phyloP scores from a whole-genome alignment of 2,329 filamentous ascomycete genomes.

The Trichophyton benhamiae region DNA sequence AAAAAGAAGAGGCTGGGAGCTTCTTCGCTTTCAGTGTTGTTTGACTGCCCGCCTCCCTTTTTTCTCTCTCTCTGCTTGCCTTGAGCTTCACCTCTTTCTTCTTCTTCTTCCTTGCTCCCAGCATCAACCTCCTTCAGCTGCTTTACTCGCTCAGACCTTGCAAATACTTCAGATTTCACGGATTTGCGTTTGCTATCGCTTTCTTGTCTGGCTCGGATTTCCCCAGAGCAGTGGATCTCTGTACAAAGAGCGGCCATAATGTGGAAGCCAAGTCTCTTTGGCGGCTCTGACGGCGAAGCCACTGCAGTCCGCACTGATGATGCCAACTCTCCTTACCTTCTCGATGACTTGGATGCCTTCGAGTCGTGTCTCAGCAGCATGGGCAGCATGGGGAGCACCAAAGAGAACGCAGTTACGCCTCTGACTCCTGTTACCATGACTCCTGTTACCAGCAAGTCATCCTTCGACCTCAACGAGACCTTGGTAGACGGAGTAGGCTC shows the following conservation, averaged over 20 bases:
- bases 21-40: neutral
- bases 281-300: neutral
- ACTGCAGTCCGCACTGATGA: neutral
- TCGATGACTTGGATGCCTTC: constrained; percentile 3
- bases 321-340: neutral
- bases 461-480: neutral
- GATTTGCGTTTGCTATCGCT: neutral
- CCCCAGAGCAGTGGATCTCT: neutral
- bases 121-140: neutral
- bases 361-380: constrained; percentile 1
- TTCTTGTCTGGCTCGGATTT: neutral
- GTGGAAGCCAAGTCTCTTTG: neutral
- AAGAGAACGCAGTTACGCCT: neutral
- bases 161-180: neutral
- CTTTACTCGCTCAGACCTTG: neutral
- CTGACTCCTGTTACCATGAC: neutral
- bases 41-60: neutral
- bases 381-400: neutral
- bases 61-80: neutral
- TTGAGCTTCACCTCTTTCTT: neutral
- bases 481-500: constrained; percentile 12
- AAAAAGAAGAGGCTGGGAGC: neutral
- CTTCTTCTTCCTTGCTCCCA: neutral
- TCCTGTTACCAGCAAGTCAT: neutral
- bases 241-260: neutral